phyloP scores from a whole-genome alignment of 2,329 filamentous ascomycete genomes.

The Colletotrichum sp. region DNA sequence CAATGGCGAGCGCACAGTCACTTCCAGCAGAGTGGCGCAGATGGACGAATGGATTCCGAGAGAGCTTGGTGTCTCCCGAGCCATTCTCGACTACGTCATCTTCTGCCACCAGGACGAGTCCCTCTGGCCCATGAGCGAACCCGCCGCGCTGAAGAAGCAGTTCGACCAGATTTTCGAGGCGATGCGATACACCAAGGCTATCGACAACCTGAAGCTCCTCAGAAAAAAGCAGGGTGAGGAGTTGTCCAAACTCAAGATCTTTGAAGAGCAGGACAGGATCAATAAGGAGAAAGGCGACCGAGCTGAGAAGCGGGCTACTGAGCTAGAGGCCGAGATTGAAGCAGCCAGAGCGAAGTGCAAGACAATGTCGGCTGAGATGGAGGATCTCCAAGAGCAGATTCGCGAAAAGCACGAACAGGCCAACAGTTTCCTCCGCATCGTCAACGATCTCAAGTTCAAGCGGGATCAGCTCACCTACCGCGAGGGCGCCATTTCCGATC shows the following conservation, averaged over 20 bases:
- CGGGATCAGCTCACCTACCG: constrained; percentile 75
- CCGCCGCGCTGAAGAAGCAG: constrained; percentile 82
- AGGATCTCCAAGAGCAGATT: constrained; percentile 61
- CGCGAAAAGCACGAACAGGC: constrained; percentile 74
- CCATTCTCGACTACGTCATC: constrained; percentile 92
- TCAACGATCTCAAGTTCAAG: constrained; percentile 78
- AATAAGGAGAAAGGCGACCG: constrained; percentile 86
- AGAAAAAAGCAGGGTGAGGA: constrained; percentile 83
- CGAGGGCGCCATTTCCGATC: constrained; percentile 71
- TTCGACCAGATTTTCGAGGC: constrained; percentile 99
- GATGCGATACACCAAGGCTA: constrained; percentile 94
- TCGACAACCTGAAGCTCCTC: constrained; percentile 89
- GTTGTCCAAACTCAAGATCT: constrained; percentile 72
- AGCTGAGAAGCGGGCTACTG: constrained; percentile 67
- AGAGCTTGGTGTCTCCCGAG: constrained; percentile 86
- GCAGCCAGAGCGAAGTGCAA: constrained; percentile 62
- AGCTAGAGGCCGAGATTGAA: constrained; percentile 71
- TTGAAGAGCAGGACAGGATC: constrained; percentile 78
- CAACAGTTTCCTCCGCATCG: constrained; percentile 74
- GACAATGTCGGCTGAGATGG: constrained; percentile 63
- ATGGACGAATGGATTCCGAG: constrained; percentile 85
- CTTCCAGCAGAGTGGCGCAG: constrained; percentile 82
- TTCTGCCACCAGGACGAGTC: constrained; percentile 99
- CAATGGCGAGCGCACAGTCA: constrained; percentile 78
- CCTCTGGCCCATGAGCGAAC: constrained; percentile 94